A percentile compares a stretch with the other conserved stretches of the same genome.
Conservation (phyloP, 352 stramenopile genomes). For the Nothophytophthora sp. region DNA sequence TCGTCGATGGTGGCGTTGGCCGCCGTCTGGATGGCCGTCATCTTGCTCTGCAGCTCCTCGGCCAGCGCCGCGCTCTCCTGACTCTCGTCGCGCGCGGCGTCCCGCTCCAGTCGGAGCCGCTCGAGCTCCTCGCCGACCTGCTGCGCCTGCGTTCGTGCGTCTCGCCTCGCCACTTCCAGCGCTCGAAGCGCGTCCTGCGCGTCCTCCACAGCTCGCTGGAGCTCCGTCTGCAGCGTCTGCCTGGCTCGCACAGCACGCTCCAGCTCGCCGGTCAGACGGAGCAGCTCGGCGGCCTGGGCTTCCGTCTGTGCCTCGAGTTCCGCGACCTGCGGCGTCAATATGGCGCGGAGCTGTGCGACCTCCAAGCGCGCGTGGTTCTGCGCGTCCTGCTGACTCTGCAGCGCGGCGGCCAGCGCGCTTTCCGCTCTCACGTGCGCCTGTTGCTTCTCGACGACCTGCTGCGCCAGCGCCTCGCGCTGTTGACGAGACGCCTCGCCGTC, state of each 20-base stretch:
- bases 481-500: constrained; percentile 37
- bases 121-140: constrained; percentile 43
- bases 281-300: constrained; percentile 34
- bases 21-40: constrained; percentile 69
- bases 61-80: constrained; percentile 37
- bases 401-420: constrained; percentile 8
- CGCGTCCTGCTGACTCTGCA: constrained; percentile 21
- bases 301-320: constrained; percentile 30
- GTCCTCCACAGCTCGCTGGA: constrained; percentile 57
- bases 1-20: constrained; percentile 84
- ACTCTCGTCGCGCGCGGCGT: constrained; percentile 40
- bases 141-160: constrained; percentile 48
- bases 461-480: constrained; percentile 15
- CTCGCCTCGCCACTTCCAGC: constrained; percentile 60
- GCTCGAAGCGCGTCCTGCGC: constrained; percentile 57
- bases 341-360: constrained; percentile 26
- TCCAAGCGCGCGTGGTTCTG: constrained; percentile 21
- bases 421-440: constrained; percentile 20
- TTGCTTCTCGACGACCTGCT: constrained; percentile 18
- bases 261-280: constrained; percentile 45
- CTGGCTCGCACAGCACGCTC: constrained; percentile 43
- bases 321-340: constrained; percentile 21
- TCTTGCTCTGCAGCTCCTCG: constrained; percentile 67
- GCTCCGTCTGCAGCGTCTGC: constrained; percentile 52
- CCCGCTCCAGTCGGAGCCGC: constrained; percentile 42